phyloP scores from a whole-genome alignment of 164 flowering plant genomes.

The Magnolia kwangsiensis region DNA sequence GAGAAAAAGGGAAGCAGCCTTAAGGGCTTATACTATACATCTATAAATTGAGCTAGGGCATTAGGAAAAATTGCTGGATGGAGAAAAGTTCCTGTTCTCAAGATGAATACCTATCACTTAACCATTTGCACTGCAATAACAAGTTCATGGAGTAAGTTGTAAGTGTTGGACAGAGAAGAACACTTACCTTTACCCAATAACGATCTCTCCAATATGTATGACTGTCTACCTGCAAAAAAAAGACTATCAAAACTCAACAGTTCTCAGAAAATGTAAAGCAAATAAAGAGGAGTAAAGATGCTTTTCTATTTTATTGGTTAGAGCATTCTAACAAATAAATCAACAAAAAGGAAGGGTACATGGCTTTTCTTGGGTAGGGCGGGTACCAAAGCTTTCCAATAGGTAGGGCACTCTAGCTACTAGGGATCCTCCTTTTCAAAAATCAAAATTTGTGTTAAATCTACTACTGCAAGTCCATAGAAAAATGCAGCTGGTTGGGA shows the following conservation, averaged over 20 bases:
- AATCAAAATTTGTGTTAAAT: not conserved
- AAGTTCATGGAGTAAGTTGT: too few relatives aligned
- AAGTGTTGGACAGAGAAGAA: not conserved
- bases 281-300: not conserved
- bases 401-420: not conserved
- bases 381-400: not conserved
- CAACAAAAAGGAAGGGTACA: too few relatives aligned
- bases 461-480: not conserved
- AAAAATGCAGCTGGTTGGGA: too few relatives aligned
- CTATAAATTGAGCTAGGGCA: too few relatives aligned
- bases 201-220: conserved; percentile 66
- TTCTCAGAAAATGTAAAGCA: not conserved
- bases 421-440: not conserved
- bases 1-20: too few relatives aligned
- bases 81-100: too few relatives aligned
- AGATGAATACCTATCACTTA: too few relatives aligned
- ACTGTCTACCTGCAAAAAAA: conserved; percentile 59
- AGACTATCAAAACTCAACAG: not conserved
- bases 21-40: too few relatives aligned
- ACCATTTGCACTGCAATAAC: too few relatives aligned
- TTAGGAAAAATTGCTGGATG: too few relatives aligned
- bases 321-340: too few relatives aligned
- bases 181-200: conserved; percentile 92
- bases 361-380: not conserved
- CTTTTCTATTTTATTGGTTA: too few relatives aligned